A percentile compares a stretch with the other conserved stretches of the same genome.
phyloP scores from a whole-genome alignment of 768 basidiomycete species.

The Hericium coralloides region DNA sequence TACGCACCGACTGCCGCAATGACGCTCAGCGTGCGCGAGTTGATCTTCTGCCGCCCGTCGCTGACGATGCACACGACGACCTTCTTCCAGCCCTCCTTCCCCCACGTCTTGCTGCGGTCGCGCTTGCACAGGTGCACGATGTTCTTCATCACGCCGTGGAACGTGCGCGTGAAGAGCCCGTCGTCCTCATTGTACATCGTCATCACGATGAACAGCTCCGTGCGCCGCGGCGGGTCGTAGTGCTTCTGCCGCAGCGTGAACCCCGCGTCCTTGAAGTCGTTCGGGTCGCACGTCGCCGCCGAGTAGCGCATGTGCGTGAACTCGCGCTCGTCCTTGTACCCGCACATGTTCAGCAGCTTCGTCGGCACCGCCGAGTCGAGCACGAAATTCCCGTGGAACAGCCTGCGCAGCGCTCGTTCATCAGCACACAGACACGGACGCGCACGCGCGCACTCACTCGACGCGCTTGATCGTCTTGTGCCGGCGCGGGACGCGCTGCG shows the following conservation, averaged over 20 bases:
- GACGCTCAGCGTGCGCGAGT: conserved; percentile 72
- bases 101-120: conserved; percentile 89
- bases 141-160: conserved; percentile 96
- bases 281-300: conserved; percentile 93
- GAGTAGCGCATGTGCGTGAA: conserved; percentile 96
- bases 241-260: conserved; percentile 88
- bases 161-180: conserved; percentile 81
- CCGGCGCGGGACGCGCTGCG: conserved; percentile 80
- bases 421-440: background rate
- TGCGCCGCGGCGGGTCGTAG: conserved; percentile 84
- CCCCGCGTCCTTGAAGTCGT: conserved; percentile 73
- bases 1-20: conserved; percentile 92
- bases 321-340: conserved; percentile 71
- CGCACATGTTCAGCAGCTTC: conserved; percentile 83
- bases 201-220: conserved; percentile 95
- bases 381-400: conserved; percentile 92
- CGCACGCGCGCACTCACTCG: conserved; percentile 41
- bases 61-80: conserved; percentile 90
- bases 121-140: conserved; percentile 82
- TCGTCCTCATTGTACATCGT: conserved; percentile 98
- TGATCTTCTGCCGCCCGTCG: conserved; percentile 81
- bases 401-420: conserved; percentile 25
- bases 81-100: conserved; percentile 97
- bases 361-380: conserved; percentile 84
- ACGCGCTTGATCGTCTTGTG: conserved; percentile 94